Conservation (phyloP, 2,329 filamentous ascomycete species). For the Aotearoamyces nothofagi region DNA sequence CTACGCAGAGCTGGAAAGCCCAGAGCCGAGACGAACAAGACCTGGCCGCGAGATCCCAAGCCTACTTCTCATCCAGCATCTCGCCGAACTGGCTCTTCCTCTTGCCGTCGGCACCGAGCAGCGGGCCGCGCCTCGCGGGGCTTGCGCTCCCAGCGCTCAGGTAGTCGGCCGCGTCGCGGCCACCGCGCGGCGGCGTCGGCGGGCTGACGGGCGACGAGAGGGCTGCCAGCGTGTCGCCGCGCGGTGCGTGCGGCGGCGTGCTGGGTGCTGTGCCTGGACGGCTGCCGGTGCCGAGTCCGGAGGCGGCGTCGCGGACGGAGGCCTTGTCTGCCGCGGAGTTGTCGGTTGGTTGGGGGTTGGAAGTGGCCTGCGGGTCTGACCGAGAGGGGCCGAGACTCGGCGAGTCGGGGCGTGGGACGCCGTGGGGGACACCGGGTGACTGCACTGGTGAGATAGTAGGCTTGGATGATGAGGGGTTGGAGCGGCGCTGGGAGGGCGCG, state of each 20-base stretch:
- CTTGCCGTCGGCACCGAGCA: conserved; percentile 1
- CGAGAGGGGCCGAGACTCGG: conserved; percentile 7
- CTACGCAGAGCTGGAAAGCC: too few relatives aligned
- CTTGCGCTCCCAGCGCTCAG: conserved; percentile 3
- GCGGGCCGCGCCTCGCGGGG: not conserved
- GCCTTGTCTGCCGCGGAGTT: not conserved
- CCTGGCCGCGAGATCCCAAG: too few relatives aligned
- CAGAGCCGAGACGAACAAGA: too few relatives aligned
- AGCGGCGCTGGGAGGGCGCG: conserved; percentile 7
- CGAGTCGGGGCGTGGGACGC: conserved; percentile 10
- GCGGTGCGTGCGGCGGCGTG: not conserved
- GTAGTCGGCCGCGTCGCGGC: conserved; percentile 9
- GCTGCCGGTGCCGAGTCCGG: not conserved
- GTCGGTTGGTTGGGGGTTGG: conserved; percentile 2
- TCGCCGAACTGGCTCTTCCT: conserved; percentile 16
- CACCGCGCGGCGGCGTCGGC: conserved; percentile 9
- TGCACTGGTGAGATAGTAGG: conserved; percentile 4
- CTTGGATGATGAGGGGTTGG: too few relatives aligned
- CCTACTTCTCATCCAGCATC: conserved; percentile 9
- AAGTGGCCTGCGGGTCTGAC: conserved; percentile 5
- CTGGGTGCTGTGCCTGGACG: conserved; percentile 3
- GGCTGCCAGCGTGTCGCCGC: conserved; percentile 1
- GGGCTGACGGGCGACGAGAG: conserved; percentile 7
- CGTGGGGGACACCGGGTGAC: conserved; percentile 7
- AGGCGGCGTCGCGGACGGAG: not conserved